A percentile compares a stretch with the other conserved stretches of the same genome.
phyloP scores from a whole-genome alignment of 345 rosid genomes.

The Syzygium oleosum region DNA sequence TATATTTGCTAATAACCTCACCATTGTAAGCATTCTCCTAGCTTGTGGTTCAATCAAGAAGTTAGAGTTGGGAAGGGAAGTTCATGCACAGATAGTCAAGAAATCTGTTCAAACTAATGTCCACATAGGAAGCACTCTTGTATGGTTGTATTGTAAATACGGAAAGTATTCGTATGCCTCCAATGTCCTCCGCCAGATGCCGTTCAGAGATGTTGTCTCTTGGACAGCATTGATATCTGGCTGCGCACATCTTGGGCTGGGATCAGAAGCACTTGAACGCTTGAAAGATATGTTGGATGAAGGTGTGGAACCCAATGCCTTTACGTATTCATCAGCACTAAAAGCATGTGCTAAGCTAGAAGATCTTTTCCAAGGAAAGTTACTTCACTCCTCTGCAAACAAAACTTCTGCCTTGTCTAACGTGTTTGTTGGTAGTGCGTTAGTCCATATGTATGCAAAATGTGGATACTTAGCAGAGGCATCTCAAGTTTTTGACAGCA shows the following conservation, averaged over 20 bases:
- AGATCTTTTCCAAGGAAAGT: constrained; percentile 46
- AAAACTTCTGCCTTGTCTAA: constrained; percentile 53
- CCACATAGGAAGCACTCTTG: constrained; percentile 63
- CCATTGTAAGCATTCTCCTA: constrained; percentile 67
- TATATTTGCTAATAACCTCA: constrained; percentile 50
- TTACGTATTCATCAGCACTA: constrained; percentile 72
- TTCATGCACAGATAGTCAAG: constrained; percentile 72
- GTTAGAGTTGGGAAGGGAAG: constrained; percentile 49
- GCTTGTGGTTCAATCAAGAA: constrained; percentile 72
- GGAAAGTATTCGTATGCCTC: constrained; percentile 50
- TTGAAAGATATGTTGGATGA: constrained; percentile 83
- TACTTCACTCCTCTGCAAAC: constrained; percentile 73
- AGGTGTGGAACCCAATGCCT: constrained; percentile 75
- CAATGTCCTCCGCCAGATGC: constrained; percentile 63
- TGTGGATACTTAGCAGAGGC: constrained; percentile 76
- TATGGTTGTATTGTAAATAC: constrained; percentile 83
- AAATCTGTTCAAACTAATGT: constrained; percentile 36
- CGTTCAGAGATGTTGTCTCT: constrained; percentile 70
- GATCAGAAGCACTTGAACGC: constrained; percentile 58
- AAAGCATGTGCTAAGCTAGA: constrained; percentile 83
- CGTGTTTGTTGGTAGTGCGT: constrained; percentile 76
- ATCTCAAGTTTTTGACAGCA: constrained; percentile 56
- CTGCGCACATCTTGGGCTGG: constrained; percentile 62
- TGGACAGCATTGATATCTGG: constrained; percentile 97
- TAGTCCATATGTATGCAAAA: constrained; percentile 80